Evolutionary conservation across 257 asterid genomes (phyloP).

Genomic region (Plectranthus barbatus): DNA sequence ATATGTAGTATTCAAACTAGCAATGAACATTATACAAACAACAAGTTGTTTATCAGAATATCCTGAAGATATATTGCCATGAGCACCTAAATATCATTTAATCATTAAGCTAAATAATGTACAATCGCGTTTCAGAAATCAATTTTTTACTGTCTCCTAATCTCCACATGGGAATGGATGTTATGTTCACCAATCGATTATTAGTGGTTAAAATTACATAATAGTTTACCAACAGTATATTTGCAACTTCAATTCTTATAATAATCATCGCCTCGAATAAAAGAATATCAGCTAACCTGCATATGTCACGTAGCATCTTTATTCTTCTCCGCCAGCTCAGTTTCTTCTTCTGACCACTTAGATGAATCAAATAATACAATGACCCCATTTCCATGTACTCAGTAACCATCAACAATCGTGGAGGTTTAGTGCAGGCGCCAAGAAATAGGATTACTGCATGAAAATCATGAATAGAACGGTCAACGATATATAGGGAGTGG

Average conservation of each 20-base stretch:
- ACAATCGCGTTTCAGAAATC: too few species aligned
- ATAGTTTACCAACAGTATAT: neutral
- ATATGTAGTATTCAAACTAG: neutral
- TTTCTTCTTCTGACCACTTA: constrained; percentile 90
- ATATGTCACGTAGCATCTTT: constrained; percentile 94
- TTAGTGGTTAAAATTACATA: neutral
- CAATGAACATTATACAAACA: neutral
- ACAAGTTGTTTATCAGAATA: neutral
- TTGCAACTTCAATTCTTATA: neutral
- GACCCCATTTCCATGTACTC: constrained; percentile 99
- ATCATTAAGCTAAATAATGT: too few species aligned
- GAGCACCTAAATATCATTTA: neutral
- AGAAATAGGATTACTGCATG: constrained; percentile 86
- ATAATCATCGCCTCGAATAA: neutral
- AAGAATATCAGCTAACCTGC: constrained; percentile 59
- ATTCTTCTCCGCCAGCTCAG: constrained; percentile 83
- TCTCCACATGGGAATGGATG: neutral
- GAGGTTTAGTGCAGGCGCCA: constrained; percentile 97
- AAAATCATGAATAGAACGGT: constrained; percentile 11
- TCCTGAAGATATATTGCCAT: neutral
- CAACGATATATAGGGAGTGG: constrained; percentile 5
- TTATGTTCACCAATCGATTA: neutral
- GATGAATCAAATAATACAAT: constrained; percentile 71
- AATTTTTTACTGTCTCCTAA: neutral
- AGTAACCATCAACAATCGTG: constrained; percentile 83